Evolutionary conservation across 2,329 filamentous ascomycete genomes (phyloP), one percentile per base, ranked within the genome.

Genomic region (Orbilia javanica): DNA sequence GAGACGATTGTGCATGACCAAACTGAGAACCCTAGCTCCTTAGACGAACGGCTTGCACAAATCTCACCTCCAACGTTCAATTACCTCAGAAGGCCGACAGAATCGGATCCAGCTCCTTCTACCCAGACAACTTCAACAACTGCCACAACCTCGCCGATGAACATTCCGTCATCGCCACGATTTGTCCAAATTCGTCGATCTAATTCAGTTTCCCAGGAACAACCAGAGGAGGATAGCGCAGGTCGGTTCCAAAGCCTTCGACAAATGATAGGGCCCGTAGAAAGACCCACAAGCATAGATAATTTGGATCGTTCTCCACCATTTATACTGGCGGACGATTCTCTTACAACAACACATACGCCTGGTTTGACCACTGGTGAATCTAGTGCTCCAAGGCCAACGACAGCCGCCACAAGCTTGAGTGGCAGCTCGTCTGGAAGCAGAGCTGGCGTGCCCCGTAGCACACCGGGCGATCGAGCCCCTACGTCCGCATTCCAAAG

Each of bases 141-240:
- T 18, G 80, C 80, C 31, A 81, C 79, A 22, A 81, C 81, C 31
- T 81, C 80, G 7, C 81, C 81, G n/a, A 79, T 81, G 39, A 81
- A 82, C 68, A 82, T 82, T n/a, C 81, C 81, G 7, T 79, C 79
- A 2, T 80, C 81, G 11, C 80, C 81, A 6, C 74, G 80, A 31
- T 79, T 79, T 29, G 80, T 81, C 36, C 73, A 77, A 29, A 55
- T 73, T 18, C 79, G 80, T 13, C 72, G 81, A 27, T 80, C 81
- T 42, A 82, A 81, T 57, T 81, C 80, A 1, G 75, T 81, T 55
- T 81, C 80, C 44, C 80, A 81, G 39, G 69, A 68, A 20, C 29
- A 36, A 7, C 20, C 69, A 18, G 75, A 79, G 25, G 68, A 74
- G 64, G 78, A 66, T 42, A 46, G 15, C n/a, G 46, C 60, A 50